Evolutionary conservation across 2,329 filamentous ascomycete species (phyloP).

Genomic region (Epichloe aotearoae): DNA sequence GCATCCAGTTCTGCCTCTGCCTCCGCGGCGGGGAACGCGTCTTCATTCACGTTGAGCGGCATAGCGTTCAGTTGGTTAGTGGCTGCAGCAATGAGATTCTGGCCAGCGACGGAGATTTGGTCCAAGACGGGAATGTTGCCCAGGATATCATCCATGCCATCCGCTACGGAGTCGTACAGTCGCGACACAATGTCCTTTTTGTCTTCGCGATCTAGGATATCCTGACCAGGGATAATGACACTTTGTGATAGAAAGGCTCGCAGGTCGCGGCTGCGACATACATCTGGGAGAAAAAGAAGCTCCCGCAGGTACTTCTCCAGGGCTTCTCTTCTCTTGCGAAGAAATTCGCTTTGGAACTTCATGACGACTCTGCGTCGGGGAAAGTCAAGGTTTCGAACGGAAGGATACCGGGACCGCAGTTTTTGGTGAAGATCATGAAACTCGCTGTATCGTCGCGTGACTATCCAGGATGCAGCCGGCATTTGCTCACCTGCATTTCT

Average conservation of each 20-base stretch:
- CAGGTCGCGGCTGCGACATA: slow-evolving; percentile 85
- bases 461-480: slow-evolving; percentile 87
- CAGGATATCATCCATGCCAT: slow-evolving; percentile 95
- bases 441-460: slow-evolving; percentile 89
- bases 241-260: slow-evolving; percentile 87
- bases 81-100: slow-evolving; percentile 74
- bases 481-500: slow-evolving; percentile 87
- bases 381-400: slow-evolving; percentile 82
- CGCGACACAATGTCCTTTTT: slow-evolving; percentile 84
- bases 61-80: slow-evolving; percentile 48
- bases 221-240: slow-evolving; percentile 53
- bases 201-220: slow-evolving; percentile 43
- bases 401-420: slow-evolving; percentile 71
- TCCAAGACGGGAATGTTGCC: slow-evolving; percentile 93
- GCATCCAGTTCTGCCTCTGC: slow-evolving; percentile 89
- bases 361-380: slow-evolving; percentile 84
- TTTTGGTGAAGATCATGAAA: slow-evolving; percentile 93
- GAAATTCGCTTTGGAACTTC: slow-evolving; percentile 91
- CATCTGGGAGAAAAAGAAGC: slow-evolving; percentile 77
- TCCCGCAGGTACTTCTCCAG: slow-evolving; percentile 77
- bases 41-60: slow-evolving; percentile 38
- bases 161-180: slow-evolving; percentile 90
- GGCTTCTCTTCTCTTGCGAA: slow-evolving; percentile 73
- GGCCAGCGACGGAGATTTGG: slow-evolving; percentile 81
- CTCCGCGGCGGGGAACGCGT: slow-evolving; percentile 47